These are phyloP conservation scores for Lentinula raphanica DNA, from an alignment of 768 basidiomycete species.

Conservation along the genomic window DNA sequence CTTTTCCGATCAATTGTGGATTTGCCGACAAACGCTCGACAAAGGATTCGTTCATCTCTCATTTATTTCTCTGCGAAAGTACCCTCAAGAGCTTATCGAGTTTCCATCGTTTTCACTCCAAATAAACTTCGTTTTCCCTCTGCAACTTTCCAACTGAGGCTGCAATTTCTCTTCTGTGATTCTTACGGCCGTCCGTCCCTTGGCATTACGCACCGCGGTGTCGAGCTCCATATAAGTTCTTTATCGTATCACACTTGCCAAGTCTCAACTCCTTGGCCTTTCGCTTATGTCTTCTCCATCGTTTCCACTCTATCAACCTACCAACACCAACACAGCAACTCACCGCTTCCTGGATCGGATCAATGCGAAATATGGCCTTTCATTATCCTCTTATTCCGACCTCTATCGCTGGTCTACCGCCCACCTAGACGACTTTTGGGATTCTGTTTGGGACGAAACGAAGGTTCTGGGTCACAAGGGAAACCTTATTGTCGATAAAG, in stretches of 20 bases:
- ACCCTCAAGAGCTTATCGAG: not conserved
- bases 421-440: conserved; percentile 65
- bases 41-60: not conserved
- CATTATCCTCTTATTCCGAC: conserved; percentile 52
- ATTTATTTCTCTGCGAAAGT: not conserved
- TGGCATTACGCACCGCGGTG: not conserved
- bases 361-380: conserved; percentile 41
- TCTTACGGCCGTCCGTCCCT: not conserved
- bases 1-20: not conserved
- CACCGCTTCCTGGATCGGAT: conserved; percentile 45
- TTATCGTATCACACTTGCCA: not conserved
- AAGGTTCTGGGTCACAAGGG: conserved; percentile 60
- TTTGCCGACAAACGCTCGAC: not conserved
- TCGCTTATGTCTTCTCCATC: conserved; percentile 5
- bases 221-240: not conserved
- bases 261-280: too few species aligned
- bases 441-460: conserved; percentile 66
- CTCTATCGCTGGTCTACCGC: conserved; percentile 62
- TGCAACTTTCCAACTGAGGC: not conserved
- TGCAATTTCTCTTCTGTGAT: not conserved
- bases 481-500: conserved; percentile 49
- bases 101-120: not conserved
- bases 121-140: not conserved
- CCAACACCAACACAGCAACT: conserved; percentile 36
- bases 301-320: conserved; percentile 39